Evolutionary conservation across 257 asterid species (phyloP).

Genomic region (Penstemon newberryi): DNA sequence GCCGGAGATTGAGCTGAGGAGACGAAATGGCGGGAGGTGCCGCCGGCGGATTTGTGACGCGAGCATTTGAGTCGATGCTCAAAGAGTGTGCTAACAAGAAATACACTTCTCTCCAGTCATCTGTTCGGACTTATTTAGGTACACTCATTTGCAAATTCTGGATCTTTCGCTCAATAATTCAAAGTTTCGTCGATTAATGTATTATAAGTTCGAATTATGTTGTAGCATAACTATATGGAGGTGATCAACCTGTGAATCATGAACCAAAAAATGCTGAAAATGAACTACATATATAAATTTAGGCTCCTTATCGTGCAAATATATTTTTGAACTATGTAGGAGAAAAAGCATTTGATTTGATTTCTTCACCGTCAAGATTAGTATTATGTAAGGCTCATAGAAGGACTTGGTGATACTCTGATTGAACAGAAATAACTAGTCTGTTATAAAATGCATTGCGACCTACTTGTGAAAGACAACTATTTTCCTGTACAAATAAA

Average conservation of each 20-base stretch:
- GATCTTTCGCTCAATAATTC: conserved; percentile 21
- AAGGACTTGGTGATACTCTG: neutral
- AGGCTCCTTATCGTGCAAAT: neutral
- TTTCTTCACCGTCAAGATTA: too few species aligned
- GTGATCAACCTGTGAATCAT: too few species aligned
- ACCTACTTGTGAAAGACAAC: conserved; percentile 8
- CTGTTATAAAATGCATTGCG: neutral
- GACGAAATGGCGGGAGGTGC: conserved; percentile 81
- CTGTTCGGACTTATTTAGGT: conserved; percentile 80
- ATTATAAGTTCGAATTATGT: neutral
- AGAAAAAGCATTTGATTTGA: too few species aligned
- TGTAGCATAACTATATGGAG: too few species aligned
- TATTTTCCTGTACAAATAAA: neutral
- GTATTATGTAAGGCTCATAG: too few species aligned
- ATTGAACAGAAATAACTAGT: too few species aligned
- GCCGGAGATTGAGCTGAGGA: conserved; percentile 18
- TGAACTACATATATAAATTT: neutral
- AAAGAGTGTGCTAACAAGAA: conserved; percentile 81
- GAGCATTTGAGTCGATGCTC: conserved; percentile 96
- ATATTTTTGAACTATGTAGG: neutral
- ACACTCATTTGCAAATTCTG: conserved; percentile 20
- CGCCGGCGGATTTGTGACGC: conserved; percentile 92
- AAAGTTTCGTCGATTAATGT: too few species aligned
- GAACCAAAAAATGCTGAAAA: too few species aligned
- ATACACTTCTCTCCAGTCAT: conserved; percentile 60